Percentiles rank a stretch among this genome's conserved stretches.
Conservation (phyloP, 352 stramenopile genomes). For the Pythium apleroticum region DNA sequence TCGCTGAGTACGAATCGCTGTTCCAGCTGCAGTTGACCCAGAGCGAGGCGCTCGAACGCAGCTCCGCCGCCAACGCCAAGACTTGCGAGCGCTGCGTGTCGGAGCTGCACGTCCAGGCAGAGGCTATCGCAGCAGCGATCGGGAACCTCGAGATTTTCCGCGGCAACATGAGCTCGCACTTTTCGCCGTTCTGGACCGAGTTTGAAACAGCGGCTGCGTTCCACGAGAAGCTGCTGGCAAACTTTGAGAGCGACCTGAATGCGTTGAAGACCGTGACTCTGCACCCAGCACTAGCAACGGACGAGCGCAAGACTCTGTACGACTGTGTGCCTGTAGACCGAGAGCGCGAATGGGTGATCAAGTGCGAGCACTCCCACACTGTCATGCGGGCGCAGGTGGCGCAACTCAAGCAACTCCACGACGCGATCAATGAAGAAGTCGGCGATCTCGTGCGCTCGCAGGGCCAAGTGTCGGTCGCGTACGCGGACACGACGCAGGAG, state of each 20-base stretch:
- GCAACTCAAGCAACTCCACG: slow-evolving; percentile 62
- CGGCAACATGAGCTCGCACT: slow-evolving; percentile 78
- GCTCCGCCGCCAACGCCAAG: slow-evolving; percentile 51
- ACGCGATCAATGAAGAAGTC: slow-evolving; percentile 70
- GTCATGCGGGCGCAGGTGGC: slow-evolving; percentile 64
- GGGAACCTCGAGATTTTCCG: slow-evolving; percentile 78
- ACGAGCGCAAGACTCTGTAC: slow-evolving; percentile 63
- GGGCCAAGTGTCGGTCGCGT: slow-evolving; percentile 42
- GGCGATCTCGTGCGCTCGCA: slow-evolving; percentile 45
- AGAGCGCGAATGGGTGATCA: slow-evolving; percentile 71
- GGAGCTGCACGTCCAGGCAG: slow-evolving; percentile 64
- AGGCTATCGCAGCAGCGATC: slow-evolving; percentile 71
- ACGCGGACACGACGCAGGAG: slow-evolving; percentile 42
- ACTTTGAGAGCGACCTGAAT: slow-evolving; percentile 72
- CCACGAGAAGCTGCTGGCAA: slow-evolving; percentile 57
- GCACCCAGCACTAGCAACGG: slow-evolving; percentile 60
- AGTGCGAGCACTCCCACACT: slow-evolving; percentile 77
- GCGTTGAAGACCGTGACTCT: slow-evolving; percentile 57
- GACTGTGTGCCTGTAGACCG: slow-evolving; percentile 83
- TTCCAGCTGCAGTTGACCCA: slow-evolving; percentile 79
- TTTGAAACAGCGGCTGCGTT: slow-evolving; percentile 56
- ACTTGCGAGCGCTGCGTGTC: slow-evolving; percentile 51
- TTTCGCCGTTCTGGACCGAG: slow-evolving; percentile 78
- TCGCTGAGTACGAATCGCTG: slow-evolving; percentile 80
- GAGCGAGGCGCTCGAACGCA: slow-evolving; percentile 58